These are phyloP conservation scores for Candida krabiensis DNA, from an alignment of 805 yeast species.

Conservation along the genomic window DNA sequence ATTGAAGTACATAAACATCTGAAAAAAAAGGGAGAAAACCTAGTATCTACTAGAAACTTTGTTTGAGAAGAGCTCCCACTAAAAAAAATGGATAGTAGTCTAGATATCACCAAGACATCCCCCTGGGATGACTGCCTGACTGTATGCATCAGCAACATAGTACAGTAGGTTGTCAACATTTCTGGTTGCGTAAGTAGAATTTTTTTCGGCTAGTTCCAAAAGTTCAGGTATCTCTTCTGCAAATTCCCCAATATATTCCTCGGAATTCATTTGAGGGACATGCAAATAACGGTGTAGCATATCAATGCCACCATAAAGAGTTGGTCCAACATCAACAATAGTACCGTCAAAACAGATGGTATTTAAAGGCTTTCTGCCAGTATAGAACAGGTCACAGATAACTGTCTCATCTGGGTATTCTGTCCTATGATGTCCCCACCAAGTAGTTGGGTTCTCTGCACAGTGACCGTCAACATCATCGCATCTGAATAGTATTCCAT, in stretches of 20 bases:
- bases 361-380: slow-evolving; percentile 30
- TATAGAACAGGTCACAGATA: slow-evolving; percentile 40
- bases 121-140: slow-evolving; percentile 28
- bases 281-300: slow-evolving; percentile 41
- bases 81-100: no score
- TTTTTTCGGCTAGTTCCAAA: slow-evolving; percentile 33
- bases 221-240: slow-evolving; percentile 36
- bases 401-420: slow-evolving; percentile 39
- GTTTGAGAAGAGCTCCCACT: no score
- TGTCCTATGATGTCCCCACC: slow-evolving; percentile 42
- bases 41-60: no score
- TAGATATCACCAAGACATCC: slow-evolving; percentile 28
- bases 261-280: slow-evolving; percentile 29
- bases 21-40: no score
- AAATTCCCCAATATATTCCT: slow-evolving; percentile 36
- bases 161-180: slow-evolving; percentile 34
- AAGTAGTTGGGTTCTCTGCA: slow-evolving; percentile 28
- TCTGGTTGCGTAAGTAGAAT: slow-evolving; percentile 35
- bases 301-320: slow-evolving; percentile 37
- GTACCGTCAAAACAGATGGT: slow-evolving; percentile 39
- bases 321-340: slow-evolving; percentile 27
- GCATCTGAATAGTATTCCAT: slow-evolving; percentile 37
- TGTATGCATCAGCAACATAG: slow-evolving; percentile 34
- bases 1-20: no score
- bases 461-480: slow-evolving; percentile 41